Evolutionary conservation across 768 basidiomycete species (phyloP).

Genomic region (Stropharia rugosoannulata): DNA sequence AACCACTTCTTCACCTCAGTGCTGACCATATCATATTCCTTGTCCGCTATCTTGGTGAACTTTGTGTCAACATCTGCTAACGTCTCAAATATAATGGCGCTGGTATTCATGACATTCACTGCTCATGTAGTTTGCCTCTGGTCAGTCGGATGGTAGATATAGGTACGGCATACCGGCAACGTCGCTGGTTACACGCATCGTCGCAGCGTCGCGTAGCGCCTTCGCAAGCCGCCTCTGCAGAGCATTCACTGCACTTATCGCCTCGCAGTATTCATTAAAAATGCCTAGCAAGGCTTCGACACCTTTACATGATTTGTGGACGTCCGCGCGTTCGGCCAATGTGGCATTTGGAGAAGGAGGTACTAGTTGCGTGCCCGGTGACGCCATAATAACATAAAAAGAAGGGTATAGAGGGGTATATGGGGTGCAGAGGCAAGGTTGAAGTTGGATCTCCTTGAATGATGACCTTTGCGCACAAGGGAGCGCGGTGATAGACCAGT

Average conservation of each 20-base stretch:
- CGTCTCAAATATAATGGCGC: slow-evolving; percentile 66
- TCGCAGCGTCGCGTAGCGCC: slow-evolving; percentile 65
- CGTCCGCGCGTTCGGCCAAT: slow-evolving; percentile 63
- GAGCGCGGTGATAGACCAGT: neutral
- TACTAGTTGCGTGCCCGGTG: slow-evolving; percentile 3
- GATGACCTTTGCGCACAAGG: slow-evolving; percentile 1
- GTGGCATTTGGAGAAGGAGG: slow-evolving; percentile 5
- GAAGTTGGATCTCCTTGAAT: neutral
- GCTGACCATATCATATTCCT: slow-evolving; percentile 65
- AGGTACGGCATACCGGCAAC: slow-evolving; percentile 54
- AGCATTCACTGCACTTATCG: slow-evolving; percentile 54
- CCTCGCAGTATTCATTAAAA: slow-evolving; percentile 76
- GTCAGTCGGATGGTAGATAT: slow-evolving; percentile 1
- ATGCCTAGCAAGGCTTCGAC: slow-evolving; percentile 65
- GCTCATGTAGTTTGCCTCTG: slow-evolving; percentile 9
- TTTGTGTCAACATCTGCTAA: slow-evolving; percentile 71
- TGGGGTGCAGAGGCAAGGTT: neutral
- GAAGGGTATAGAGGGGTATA: neutral
- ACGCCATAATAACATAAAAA: neutral
- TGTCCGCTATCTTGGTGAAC: slow-evolving; percentile 73
- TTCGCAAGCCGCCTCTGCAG: slow-evolving; percentile 78
- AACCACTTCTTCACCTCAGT: slow-evolving; percentile 83
- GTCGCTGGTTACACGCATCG: slow-evolving; percentile 55
- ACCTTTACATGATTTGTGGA: slow-evolving; percentile 81
- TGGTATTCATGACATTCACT: slow-evolving; percentile 70